Evolutionary conservation across 768 basidiomycete species (phyloP), one percentile per base, ranked within the genome.

Genomic region (Hemileccinum impolitum): DNA sequence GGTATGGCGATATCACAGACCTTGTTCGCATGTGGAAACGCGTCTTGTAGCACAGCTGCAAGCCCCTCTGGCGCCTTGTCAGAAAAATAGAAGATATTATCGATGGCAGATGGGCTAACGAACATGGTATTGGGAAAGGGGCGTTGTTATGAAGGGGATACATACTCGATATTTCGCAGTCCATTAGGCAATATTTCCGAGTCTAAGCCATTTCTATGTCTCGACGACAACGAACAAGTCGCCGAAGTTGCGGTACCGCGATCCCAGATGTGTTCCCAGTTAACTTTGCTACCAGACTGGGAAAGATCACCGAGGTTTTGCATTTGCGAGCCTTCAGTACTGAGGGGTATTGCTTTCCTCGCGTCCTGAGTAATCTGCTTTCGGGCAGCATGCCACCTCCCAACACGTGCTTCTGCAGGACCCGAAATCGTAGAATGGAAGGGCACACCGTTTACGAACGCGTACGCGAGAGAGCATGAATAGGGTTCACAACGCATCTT

Each of bases 351-450:
- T 21, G 12, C 34, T 42, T 17, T 40, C 31, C 37, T 23, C 36
- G 11, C 6, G 38, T 41, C 34, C 35, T 46, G 47, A 13, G 10
- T 17, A 42, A 23, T 37, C 57, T 31, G 64, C 55, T 55, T 69
- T 71, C 56, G 75, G 71, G 51, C 77, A 15, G 84, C 75, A 60
- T 86, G 84, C 84, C 84, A 84, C 39, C 86, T 72, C 25, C 88
- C 88, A 12, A 90, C 86, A 57, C 85, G 83, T 3, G 76, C 64
- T 14, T 77, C 70, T n/a, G 70, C 64, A 40, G 70, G 70, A 11
- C 88, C 87, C 1, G 77, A 75, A 45, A 89, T 77, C 1, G 72
- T 74, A 9, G 86, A 87, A n/a, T 75, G 74, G 57, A 89, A 89
- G 1, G 77, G 66, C 1, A 72, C 67, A 11, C 75, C 76, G 8